These are phyloP conservation scores for Auriculariales sp. DNA, from an alignment of 768 basidiomycete species.

Conservation along the genomic window DNA sequence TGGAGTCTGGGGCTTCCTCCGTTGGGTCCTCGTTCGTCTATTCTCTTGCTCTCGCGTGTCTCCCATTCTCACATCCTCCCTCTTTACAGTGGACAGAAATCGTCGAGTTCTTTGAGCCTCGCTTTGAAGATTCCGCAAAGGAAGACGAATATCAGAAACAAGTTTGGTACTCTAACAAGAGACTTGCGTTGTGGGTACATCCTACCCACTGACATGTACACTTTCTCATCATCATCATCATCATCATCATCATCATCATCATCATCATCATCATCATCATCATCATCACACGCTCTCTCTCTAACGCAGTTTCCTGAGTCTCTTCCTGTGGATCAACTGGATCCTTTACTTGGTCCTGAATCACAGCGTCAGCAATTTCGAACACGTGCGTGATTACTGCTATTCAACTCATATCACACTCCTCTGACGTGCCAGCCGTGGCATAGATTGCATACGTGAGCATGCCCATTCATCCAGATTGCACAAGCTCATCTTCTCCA, in stretches of 20 bases:
- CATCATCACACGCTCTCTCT: background rate
- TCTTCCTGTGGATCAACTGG: conserved; percentile 5
- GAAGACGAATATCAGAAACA: conserved; percentile 13
- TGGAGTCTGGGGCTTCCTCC: conserved; percentile 8
- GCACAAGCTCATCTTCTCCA: background rate
- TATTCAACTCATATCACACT: background rate
- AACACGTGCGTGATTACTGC: background rate
- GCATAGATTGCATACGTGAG: background rate
- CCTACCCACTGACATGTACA: background rate
- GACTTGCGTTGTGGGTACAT: conserved; percentile 5
- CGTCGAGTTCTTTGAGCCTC: conserved; percentile 1
- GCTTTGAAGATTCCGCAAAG: conserved; percentile 10
- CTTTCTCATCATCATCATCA: conserved; percentile 10
- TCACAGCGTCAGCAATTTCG: background rate
- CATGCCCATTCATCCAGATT: background rate
- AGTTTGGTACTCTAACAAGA: conserved; percentile 13
- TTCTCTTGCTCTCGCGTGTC: too few relatives aligned
- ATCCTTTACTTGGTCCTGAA: conserved; percentile 3
- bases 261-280: too few relatives aligned
- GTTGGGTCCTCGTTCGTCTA: conserved; percentile 8
- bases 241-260: too few relatives aligned
- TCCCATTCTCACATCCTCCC: too few relatives aligned
- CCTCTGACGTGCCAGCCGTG: background rate
- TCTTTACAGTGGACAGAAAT: background rate
- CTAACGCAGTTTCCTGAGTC: background rate